Evolutionary conservation across 352 stramenopile genomes (phyloP).

Genomic region (Phytophthora sp.): DNA sequence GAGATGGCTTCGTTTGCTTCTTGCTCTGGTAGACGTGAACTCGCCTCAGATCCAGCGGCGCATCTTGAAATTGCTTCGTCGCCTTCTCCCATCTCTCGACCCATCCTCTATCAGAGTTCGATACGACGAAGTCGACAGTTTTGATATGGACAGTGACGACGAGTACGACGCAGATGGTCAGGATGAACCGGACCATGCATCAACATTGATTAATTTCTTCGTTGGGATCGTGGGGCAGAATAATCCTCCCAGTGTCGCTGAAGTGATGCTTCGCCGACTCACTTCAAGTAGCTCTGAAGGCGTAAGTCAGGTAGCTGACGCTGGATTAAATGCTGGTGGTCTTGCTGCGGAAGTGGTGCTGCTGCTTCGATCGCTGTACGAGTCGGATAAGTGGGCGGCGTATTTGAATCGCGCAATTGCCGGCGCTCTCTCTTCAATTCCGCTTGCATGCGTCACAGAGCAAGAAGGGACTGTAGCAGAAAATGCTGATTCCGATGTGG

Average conservation of each 20-base stretch:
- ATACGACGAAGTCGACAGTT: slow-evolving; percentile 71
- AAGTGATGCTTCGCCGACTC: slow-evolving; percentile 55
- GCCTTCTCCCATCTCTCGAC: slow-evolving; percentile 78
- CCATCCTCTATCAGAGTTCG: slow-evolving; percentile 63
- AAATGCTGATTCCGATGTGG: slow-evolving; percentile 70
- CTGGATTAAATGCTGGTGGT: slow-evolving; percentile 44
- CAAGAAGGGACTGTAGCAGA: slow-evolving; percentile 10
- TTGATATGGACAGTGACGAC: slow-evolving; percentile 88
- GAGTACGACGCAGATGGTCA: slow-evolving; percentile 65
- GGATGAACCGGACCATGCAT: slow-evolving; percentile 60
- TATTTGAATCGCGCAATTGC: slow-evolving; percentile 75
- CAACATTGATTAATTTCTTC: slow-evolving; percentile 78
- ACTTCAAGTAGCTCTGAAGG: slow-evolving; percentile 2
- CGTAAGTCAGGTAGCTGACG: slow-evolving; percentile 4
- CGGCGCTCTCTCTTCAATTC: slow-evolving; percentile 55
- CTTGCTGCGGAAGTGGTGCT: slow-evolving; percentile 79
- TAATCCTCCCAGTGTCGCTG: slow-evolving; percentile 70
- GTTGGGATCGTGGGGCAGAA: slow-evolving; percentile 75
- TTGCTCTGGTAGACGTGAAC: slow-evolving; percentile 79
- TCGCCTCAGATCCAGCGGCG: slow-evolving; percentile 79
- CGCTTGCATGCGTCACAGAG: slow-evolving; percentile 50
- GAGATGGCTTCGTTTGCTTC: slow-evolving; percentile 80
- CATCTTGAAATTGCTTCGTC: slow-evolving; percentile 83
- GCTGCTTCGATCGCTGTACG: slow-evolving; percentile 83
- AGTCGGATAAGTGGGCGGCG: slow-evolving; percentile 72